phyloP scores from a whole-genome alignment of 225 moss, liverwort and hornwort genomes.

The Anthoceros angustus region DNA sequence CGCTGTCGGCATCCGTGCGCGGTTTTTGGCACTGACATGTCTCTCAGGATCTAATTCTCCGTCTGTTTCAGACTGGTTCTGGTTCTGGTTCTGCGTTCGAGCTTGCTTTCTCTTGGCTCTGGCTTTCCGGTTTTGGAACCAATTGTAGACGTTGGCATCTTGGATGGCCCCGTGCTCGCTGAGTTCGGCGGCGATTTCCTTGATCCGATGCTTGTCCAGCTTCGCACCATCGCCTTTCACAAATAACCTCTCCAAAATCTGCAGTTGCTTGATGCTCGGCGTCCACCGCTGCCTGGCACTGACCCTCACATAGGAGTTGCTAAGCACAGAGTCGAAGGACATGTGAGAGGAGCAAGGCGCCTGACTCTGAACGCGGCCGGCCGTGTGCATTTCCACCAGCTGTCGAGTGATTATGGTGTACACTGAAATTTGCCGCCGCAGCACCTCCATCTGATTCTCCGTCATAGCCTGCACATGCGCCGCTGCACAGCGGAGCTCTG shows the following conservation, averaged over 20 bases:
- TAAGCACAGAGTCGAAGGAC: background rate
- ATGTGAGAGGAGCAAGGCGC: background rate
- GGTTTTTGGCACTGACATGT: no score
- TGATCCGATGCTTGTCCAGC: no score
- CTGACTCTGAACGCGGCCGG: background rate
- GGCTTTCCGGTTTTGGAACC: no score
- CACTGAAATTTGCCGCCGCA: background rate
- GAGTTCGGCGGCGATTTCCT: no score
- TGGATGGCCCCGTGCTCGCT: no score
- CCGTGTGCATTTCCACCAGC: background rate
- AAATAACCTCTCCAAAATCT: conserved; percentile 54
- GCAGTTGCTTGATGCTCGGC: conserved; percentile 64
- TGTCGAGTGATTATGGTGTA: background rate
- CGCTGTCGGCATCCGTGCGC: no score
- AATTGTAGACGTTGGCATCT: no score
- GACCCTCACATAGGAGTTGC: conserved; percentile 54
- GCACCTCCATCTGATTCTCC: no score
- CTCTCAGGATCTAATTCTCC: no score
- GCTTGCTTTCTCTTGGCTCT: conserved; percentile 75
- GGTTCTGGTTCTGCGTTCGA: no score
- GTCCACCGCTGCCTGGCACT: conserved; percentile 80
- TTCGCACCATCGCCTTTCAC: conserved; percentile 51
- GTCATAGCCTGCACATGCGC: background rate
- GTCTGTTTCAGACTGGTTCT: no score
- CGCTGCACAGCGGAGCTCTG: no score